Evolutionary conservation across 345 rosid genomes (phyloP).

Genomic region (Kernera saxatilis): DNA sequence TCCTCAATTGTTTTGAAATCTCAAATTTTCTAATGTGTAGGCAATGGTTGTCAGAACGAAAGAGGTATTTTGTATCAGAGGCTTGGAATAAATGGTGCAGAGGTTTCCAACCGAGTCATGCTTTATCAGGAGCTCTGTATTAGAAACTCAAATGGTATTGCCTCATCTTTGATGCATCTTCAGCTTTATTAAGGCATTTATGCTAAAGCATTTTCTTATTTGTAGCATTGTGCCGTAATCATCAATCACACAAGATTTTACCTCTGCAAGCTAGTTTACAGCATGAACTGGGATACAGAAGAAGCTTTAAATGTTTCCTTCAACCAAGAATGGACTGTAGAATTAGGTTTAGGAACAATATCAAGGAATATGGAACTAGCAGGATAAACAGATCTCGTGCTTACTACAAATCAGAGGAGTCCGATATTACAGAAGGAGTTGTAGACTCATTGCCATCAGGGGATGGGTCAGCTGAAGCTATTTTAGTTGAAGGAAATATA

Average conservation of each 20-base stretch:
- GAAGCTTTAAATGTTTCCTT: conserved; percentile 33
- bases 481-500: conserved; percentile 40
- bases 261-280: conserved; percentile 28
- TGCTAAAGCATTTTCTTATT: conserved; percentile 9
- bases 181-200: background rate
- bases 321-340: conserved; percentile 11
- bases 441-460: conserved; percentile 45
- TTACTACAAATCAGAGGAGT: conserved; percentile 81
- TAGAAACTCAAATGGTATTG: conserved; percentile 25
- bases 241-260: conserved; percentile 19
- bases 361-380: conserved; percentile 6
- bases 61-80: conserved; percentile 19
- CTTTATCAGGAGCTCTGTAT: background rate
- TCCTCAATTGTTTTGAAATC: background rate
- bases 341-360: conserved; percentile 8
- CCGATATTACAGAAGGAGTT: conserved; percentile 51
- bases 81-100: conserved; percentile 17
- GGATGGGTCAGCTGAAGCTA: conserved; percentile 52
- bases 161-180: background rate
- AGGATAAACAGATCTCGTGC: conserved; percentile 40
- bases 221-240: conserved; percentile 25
- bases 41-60: conserved; percentile 34
- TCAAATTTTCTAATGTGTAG: conserved; percentile 29
- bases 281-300: conserved; percentile 13
- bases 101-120: conserved; percentile 28